These are phyloP conservation scores for Pleurotus sapidus DNA, from an alignment of 768 basidiomycete species.

Conservation along the genomic window DNA sequence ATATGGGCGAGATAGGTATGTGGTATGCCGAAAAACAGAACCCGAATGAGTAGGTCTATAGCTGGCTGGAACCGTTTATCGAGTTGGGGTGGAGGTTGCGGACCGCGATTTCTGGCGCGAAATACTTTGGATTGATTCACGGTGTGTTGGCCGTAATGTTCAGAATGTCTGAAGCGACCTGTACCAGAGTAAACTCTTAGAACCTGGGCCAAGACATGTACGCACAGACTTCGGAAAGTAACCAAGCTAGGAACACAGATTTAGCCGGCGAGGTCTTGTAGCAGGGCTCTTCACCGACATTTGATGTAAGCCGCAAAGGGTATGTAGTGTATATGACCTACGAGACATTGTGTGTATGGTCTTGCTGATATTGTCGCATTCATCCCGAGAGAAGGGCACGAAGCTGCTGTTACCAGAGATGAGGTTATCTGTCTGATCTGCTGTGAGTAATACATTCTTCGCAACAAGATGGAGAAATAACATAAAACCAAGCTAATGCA, in stretches of 20 bases:
- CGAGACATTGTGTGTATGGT: constrained; percentile 32
- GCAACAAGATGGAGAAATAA: constrained; percentile 14
- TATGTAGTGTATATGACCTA: constrained; percentile 14
- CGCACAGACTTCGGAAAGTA: constrained; percentile 45
- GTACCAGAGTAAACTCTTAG: neutral
- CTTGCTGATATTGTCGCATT: constrained; percentile 48
- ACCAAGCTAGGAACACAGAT: constrained; percentile 45
- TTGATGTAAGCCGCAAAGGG: neutral
- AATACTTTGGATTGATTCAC: constrained; percentile 24
- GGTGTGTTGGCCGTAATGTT: constrained; percentile 41
- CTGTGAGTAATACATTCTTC: neutral
- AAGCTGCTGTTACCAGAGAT: constrained; percentile 38
- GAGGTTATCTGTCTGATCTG: constrained; percentile 42
- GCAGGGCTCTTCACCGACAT: constrained; percentile 20
- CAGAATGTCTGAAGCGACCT: constrained; percentile 43
- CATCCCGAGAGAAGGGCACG: constrained; percentile 50
- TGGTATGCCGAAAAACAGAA: constrained; percentile 53
- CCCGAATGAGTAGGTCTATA: constrained; percentile 34
- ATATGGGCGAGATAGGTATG: constrained; percentile 49
- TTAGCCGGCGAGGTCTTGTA: constrained; percentile 35
- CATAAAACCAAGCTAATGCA: constrained; percentile 49
- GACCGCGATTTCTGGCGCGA: constrained; percentile 16
- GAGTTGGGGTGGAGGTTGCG: constrained; percentile 13
- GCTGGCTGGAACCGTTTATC: constrained; percentile 23
- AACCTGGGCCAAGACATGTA: neutral